A percentile compares a stretch with the other conserved stretches of the same genome.
Evolutionary conservation across 352 stramenopile genomes (phyloP).

Genomic region (Globisporangium sylvaticum): DNA sequence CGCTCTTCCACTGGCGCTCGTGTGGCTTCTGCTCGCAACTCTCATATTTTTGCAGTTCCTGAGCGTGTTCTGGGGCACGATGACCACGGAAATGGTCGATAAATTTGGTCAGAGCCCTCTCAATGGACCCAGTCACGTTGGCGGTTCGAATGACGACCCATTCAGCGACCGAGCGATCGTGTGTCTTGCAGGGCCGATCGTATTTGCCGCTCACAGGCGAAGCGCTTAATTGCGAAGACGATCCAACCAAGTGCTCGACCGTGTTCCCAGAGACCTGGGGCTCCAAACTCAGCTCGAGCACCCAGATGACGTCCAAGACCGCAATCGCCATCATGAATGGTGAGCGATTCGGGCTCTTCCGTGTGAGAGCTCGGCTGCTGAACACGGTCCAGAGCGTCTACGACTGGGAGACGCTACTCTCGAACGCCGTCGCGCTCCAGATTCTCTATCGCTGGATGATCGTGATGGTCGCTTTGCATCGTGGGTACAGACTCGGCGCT

Average conservation of each 20-base stretch:
- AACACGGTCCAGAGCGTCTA: conserved; percentile 5
- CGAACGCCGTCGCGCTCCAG: background rate
- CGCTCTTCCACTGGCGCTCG: background rate
- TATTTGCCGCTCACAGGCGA: conserved; percentile 25
- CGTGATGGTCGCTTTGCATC: conserved; percentile 4
- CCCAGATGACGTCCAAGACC: background rate
- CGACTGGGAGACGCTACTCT: conserved; percentile 10
- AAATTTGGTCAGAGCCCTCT: conserved; percentile 3
- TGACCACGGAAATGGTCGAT: background rate
- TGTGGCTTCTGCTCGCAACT: background rate
- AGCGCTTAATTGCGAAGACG: background rate
- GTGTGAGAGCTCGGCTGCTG: background rate
- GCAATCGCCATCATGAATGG: conserved; percentile 13
- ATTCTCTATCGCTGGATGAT: conserved; percentile 13
- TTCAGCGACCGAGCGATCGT: conserved; percentile 41
- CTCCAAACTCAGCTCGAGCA: background rate
- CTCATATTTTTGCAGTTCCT: background rate
- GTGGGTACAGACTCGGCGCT: background rate
- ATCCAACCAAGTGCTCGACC: background rate
- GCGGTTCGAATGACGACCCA: conserved; percentile 27
- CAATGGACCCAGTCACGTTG: background rate
- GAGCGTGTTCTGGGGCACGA: background rate
- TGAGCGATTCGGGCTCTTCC: conserved; percentile 13
- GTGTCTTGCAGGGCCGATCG: conserved; percentile 30
- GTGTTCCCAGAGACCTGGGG: background rate